A percentile compares a stretch with the other conserved stretches of the same genome.
These are phyloP conservation scores for Alloascoidea africana DNA, from an alignment of 805 yeast genomes.

Conservation along the genomic window DNA sequence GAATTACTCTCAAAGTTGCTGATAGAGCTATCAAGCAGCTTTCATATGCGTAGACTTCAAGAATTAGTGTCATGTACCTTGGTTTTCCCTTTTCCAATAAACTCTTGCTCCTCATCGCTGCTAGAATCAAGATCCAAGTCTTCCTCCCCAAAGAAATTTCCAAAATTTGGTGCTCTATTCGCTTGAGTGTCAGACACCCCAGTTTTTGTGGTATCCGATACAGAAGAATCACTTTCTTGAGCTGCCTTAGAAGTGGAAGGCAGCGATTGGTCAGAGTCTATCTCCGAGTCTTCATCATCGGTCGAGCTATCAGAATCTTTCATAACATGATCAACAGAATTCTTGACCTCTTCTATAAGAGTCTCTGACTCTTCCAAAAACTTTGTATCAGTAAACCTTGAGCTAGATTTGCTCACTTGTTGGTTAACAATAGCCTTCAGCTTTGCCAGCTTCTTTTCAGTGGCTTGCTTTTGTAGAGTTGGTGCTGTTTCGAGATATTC, in stretches of 20 bases:
- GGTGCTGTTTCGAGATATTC: conserved; percentile 10
- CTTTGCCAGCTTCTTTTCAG: conserved; percentile 21
- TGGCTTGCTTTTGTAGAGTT: conserved; percentile 8
- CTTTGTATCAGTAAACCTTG: conserved; percentile 21
- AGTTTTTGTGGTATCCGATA: no score
- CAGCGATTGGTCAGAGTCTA: not conserved
- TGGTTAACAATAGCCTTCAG: conserved; percentile 19
- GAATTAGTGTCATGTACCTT: no score
- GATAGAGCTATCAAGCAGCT: no score
- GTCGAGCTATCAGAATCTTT: conserved; percentile 7
- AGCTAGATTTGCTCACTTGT: conserved; percentile 13
- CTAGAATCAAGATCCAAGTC: no score
- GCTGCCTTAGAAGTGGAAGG: conserved; percentile 1
- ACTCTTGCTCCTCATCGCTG: no score
- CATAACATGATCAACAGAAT: conserved; percentile 11
- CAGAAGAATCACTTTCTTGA: no score
- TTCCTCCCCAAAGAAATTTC: no score
- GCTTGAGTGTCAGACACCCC: no score
- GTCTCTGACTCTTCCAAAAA: conserved; percentile 24
- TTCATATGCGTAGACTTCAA: no score
- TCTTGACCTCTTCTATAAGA: conserved; percentile 20
- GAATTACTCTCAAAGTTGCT: no score
- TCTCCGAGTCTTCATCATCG: conserved; percentile 3
- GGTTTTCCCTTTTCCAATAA: no score
- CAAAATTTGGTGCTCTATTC: no score